Percentiles rank a stretch among this genome's conserved stretches.
Evolutionary conservation across 1,139 yeast species (phyloP).

Genomic region (Magnusiomyces sp.): DNA sequence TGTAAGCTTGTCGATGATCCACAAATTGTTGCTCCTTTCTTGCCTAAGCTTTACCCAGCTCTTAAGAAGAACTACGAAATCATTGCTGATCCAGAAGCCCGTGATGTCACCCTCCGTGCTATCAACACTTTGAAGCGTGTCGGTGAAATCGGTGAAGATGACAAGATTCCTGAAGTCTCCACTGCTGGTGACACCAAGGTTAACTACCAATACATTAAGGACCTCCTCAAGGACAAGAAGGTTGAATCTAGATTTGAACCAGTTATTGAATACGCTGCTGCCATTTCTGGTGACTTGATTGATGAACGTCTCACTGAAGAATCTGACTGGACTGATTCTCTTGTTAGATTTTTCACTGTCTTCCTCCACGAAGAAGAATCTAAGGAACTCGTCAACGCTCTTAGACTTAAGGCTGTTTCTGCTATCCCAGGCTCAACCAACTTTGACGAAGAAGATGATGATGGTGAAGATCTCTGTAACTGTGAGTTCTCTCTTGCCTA

Average conservation of each 20-base stretch:
- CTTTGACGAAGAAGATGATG: constrained; percentile 98
- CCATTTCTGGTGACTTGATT: constrained; percentile 97
- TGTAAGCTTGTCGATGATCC: constrained; percentile 99
- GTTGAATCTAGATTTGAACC: constrained; percentile 59
- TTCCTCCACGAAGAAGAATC: constrained; percentile 92
- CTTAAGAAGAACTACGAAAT: constrained; percentile 86
- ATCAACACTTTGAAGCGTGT: constrained; percentile 96
- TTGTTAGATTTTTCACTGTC: constrained; percentile 91
- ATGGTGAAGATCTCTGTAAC: constrained; percentile 99
- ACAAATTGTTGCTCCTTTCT: constrained; percentile 98
- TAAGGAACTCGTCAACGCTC: constrained; percentile 82
- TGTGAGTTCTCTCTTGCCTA: constrained; percentile 99
- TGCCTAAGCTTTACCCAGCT: constrained; percentile 91
- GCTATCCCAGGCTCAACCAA: constrained; percentile 95
- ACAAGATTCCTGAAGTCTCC: constrained; percentile 88
- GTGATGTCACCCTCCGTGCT: constrained; percentile 96
- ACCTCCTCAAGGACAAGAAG: constrained; percentile 61
- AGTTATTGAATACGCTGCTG: constrained; percentile 77
- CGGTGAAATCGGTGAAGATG: constrained; percentile 90
- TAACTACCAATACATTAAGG: constrained; percentile 73
- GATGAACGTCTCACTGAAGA: constrained; percentile 96
- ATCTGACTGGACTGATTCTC: constrained; percentile 78
- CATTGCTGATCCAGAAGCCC: constrained; percentile 99
- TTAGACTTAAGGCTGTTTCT: constrained; percentile 93
- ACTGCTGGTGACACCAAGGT: constrained; percentile 95